A percentile compares a stretch with the other conserved stretches of the same genome.
These are phyloP conservation scores for Pythium chondricola DNA, from an alignment of 352 stramenopile species.

Conservation along the genomic window DNA sequence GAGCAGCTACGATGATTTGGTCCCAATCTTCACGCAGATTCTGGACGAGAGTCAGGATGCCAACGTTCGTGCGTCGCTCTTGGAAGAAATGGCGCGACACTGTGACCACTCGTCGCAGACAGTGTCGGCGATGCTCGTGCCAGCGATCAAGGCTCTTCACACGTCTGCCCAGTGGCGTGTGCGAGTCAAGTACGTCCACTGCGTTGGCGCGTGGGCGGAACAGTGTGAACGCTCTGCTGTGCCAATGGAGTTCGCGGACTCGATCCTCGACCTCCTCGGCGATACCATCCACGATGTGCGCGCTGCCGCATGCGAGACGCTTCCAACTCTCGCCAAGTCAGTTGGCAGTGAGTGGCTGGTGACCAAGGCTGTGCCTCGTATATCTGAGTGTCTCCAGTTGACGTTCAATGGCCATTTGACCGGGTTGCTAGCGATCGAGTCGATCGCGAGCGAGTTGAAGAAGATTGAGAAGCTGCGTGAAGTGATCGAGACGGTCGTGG, in stretches of 20 bases:
- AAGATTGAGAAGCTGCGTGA: conserved; percentile 61
- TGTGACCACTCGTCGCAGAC: conserved; percentile 62
- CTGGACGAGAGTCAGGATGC: conserved; percentile 77
- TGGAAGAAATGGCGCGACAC: conserved; percentile 80
- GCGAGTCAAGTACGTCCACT: conserved; percentile 83
- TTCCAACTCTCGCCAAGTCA: conserved; percentile 57
- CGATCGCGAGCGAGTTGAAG: conserved; percentile 53
- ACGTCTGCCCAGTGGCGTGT: conserved; percentile 76
- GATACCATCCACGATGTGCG: conserved; percentile 76
- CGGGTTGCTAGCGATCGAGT: conserved; percentile 59
- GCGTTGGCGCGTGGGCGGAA: conserved; percentile 73
- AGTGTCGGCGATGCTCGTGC: conserved; percentile 63
- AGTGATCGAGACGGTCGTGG: conserved; percentile 57
- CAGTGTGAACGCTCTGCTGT: conserved; percentile 49
- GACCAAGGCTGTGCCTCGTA: conserved; percentile 56
- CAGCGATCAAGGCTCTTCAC: conserved; percentile 55
- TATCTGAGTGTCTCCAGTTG: conserved; percentile 55
- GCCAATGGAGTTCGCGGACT: conserved; percentile 62
- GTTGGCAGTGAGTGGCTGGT: conserved; percentile 74
- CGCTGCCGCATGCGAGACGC: conserved; percentile 46
- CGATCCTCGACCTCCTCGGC: conserved; percentile 55
- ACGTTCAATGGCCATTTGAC: conserved; percentile 74
- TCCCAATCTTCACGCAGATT: conserved; percentile 80
- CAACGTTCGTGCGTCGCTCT: conserved; percentile 64
- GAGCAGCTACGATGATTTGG: conserved; percentile 72